These are phyloP conservation scores for Mortierella sp. DNA, from an alignment of 371 early-diverging fungal genomes.

Conservation along the genomic window DNA sequence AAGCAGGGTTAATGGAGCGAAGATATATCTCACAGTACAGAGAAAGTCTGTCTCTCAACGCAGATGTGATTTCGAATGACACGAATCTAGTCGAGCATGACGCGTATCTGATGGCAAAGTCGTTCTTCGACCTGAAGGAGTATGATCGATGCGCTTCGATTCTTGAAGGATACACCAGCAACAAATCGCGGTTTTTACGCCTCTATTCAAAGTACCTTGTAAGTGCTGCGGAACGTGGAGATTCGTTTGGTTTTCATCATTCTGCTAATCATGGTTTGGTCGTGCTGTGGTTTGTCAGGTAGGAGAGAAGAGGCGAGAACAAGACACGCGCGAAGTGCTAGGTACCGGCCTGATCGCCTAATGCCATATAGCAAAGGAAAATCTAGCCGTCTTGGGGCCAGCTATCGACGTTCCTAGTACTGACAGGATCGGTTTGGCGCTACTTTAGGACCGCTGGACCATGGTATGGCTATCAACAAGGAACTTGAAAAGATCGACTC, in stretches of 20 bases:
- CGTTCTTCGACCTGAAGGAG: constrained; percentile 78
- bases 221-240: not conserved
- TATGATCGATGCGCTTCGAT: constrained; percentile 69
- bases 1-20: constrained; percentile 3
- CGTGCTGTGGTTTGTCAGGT: constrained; percentile 60
- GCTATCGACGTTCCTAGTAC: not conserved
- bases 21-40: constrained; percentile 25
- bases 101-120: constrained; percentile 72
- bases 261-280: too few relatives aligned
- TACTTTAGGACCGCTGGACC: constrained; percentile 58
- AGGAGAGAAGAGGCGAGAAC: constrained; percentile 71
- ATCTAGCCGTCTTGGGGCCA: too few relatives aligned
- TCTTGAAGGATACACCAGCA: constrained; percentile 59
- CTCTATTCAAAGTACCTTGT: constrained; percentile 78
- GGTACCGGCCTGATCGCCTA: constrained; percentile 34
- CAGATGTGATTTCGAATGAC: constrained; percentile 33
- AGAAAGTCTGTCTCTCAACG: constrained; percentile 10
- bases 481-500: constrained; percentile 60
- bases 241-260: not conserved
- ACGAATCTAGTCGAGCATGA: constrained; percentile 57
- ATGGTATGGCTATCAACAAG: constrained; percentile 57
- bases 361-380: not conserved
- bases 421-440: not conserved
- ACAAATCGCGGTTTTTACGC: constrained; percentile 70
- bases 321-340: constrained; percentile 65